Conservation (phyloP, 352 stramenopile species). For the Globisporangium solare region DNA sequence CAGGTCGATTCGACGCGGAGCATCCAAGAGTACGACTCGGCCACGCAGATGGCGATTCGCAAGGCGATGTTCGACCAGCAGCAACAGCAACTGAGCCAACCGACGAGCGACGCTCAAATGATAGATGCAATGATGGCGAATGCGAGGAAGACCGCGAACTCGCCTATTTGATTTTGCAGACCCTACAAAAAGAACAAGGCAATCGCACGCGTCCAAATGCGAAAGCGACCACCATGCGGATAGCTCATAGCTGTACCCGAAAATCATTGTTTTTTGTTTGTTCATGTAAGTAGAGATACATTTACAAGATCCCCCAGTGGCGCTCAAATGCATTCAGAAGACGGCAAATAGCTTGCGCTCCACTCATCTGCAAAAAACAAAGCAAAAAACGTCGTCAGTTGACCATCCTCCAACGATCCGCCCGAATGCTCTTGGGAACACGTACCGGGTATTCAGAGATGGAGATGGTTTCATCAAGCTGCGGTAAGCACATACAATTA, state of each 20-base stretch:
- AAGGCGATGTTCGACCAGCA: conserved; percentile 97
- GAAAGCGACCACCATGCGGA: no score
- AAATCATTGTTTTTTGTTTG: conserved; percentile 1
- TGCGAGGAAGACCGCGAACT: conserved; percentile 76
- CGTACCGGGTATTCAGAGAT: conserved; percentile 96
- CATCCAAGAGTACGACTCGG: conserved; percentile 95
- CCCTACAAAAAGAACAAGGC: background rate
- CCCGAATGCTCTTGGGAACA: background rate
- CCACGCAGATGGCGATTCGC: conserved; percentile 97
- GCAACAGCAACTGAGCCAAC: conserved; percentile 90
- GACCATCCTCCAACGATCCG: background rate
- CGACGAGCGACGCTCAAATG: conserved; percentile 90
- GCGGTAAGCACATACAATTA: conserved; percentile 11
- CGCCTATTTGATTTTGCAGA: conserved; percentile 16
- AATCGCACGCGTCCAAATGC: no score
- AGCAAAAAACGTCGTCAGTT: background rate
- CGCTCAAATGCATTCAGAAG: conserved; percentile 97
- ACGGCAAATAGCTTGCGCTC: conserved; percentile 94
- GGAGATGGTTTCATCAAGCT: conserved; percentile 96
- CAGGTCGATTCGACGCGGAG: conserved; percentile 96
- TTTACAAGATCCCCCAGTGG: conserved; percentile 98
- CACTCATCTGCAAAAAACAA: conserved; percentile 75
- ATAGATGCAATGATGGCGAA: conserved; percentile 93
- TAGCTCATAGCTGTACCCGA: no score
- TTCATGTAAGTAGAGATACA: conserved; percentile 10